These are phyloP conservation scores for Trichoderma sp. DNA, from an alignment of 2,329 filamentous ascomycete species.

Conservation along the genomic window DNA sequence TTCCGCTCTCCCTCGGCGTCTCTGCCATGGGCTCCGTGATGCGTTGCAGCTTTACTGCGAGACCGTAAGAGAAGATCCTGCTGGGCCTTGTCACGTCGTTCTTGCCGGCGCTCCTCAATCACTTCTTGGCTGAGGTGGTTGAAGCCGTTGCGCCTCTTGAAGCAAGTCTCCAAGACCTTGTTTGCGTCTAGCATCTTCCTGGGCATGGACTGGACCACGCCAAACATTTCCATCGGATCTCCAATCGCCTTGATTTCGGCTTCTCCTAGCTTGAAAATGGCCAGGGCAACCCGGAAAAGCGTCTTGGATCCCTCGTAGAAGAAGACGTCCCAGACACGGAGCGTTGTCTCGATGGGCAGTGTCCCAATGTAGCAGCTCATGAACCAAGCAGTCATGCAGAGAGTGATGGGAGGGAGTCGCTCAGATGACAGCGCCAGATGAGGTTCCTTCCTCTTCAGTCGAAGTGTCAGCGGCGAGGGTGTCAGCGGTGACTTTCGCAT, in stretches of 20 bases:
- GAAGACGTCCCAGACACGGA: conserved; percentile 93
- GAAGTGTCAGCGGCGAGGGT: conserved; percentile 39
- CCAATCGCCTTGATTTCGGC: conserved; percentile 73
- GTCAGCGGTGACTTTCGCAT: conserved; percentile 38
- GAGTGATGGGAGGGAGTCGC: conserved; percentile 81
- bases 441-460: conserved; percentile 44
- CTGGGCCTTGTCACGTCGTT: conserved; percentile 61
- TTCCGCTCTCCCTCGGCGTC: conserved; percentile 35
- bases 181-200: conserved; percentile 81
- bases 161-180: conserved; percentile 77
- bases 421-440: conserved; percentile 45
- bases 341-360: conserved; percentile 84
- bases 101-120: conserved; percentile 74
- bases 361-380: conserved; percentile 97
- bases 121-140: conserved; percentile 78
- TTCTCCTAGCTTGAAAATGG: conserved; percentile 89
- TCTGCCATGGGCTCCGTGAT: conserved; percentile 14
- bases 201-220: conserved; percentile 86
- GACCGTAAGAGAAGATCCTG: conserved; percentile 40
- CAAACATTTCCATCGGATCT: conserved; percentile 95
- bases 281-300: conserved; percentile 85
- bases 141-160: conserved; percentile 77
- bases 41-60: conserved; percentile 33
- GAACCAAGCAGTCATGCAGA: conserved; percentile 95
- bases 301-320: conserved; percentile 96